Evolutionary conservation across 805 yeast species (phyloP).

Genomic region (Brettanomyces sp.): DNA sequence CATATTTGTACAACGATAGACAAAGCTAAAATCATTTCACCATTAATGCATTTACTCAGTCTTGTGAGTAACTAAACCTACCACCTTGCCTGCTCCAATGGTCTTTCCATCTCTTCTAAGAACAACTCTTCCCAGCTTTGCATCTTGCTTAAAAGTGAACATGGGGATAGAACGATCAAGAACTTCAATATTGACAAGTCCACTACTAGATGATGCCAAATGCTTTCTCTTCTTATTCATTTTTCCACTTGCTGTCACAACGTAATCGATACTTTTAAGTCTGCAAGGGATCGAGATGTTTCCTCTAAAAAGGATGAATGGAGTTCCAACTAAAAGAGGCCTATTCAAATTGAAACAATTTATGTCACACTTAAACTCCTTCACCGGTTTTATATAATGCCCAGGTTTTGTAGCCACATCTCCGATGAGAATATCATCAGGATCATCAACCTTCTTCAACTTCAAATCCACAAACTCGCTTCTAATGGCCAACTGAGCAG

Average conservation of each 20-base stretch:
- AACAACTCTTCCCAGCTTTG: slow-evolving; percentile 56
- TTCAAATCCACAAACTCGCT: slow-evolving; percentile 48
- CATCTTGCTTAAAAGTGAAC: slow-evolving; percentile 36
- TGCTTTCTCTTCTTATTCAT: slow-evolving; percentile 46
- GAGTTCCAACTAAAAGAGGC: slow-evolving; percentile 74
- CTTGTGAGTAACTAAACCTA: neutral
- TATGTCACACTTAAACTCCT: slow-evolving; percentile 45
- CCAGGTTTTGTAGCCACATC: slow-evolving; percentile 44
- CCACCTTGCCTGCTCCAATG: slow-evolving; percentile 39
- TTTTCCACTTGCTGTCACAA: slow-evolving; percentile 25
- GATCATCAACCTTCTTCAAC: slow-evolving; percentile 24
- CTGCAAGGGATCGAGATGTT: slow-evolving; percentile 65
- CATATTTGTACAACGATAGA: too few species aligned
- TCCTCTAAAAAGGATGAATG: slow-evolving; percentile 69
- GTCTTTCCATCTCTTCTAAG: slow-evolving; percentile 62
- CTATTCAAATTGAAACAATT: slow-evolving; percentile 56
- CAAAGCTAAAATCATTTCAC: too few species aligned
- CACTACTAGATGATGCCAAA: slow-evolving; percentile 49
- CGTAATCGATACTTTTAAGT: slow-evolving; percentile 36
- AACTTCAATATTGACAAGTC: slow-evolving; percentile 47
- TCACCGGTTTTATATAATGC: slow-evolving; percentile 31
- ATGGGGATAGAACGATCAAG: slow-evolving; percentile 43
- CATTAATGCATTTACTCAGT: neutral
- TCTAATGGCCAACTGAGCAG: slow-evolving; percentile 31
- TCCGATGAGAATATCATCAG: slow-evolving; percentile 46